Base-by-base conservation (phyloP, 208 protist genomes). In the Novymonas esmeraldas region DNA sequence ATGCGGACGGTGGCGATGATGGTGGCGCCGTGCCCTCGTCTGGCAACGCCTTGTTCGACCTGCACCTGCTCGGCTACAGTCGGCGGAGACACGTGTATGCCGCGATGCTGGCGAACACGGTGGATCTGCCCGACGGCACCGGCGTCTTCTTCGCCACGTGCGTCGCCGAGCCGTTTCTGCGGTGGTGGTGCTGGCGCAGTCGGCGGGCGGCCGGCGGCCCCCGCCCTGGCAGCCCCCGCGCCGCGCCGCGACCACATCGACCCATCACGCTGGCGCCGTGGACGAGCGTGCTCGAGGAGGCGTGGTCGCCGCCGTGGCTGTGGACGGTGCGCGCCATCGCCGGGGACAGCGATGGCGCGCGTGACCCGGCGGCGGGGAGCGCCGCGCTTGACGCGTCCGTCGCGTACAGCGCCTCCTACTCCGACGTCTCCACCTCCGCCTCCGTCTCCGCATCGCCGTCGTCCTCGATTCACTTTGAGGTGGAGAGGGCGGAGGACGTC, bases 91-190 rank as follows among this genome's bases (percentile, higher is more conserved):
- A 75, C 42, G 34, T 75, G 26, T 75, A 75, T 34, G 36, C 45
- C 7, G 60, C 69, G 3, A 64, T 75, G 61, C 42, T 75, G 54
- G 55, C 60, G 22, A 75, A 55, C 54, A 69, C 69, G n/a, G 61
- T 75, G 28, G 61, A 75, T 33, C 54, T 64, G 52, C 69, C 69
- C 6, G 61, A 75, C 14, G 69, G 69, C 22, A 69, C 68, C 44
- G 69, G 69, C 18, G 54, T 22, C 13, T 75, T 75, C 54, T 62
- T 75, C 36, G 69, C 36, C 46, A 75, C 62, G 34, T 69, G 69
- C 33, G 69, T 75, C 44, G 68, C 69, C 20, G 69, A 75, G 55
- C 41, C 62, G 1, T 75, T 75, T 33, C 44, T 69, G 52, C 69
- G 61, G 33, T 69, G 62, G 62, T 69, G 60, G 69, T 63, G 58